phyloP scores from a whole-genome alignment of 2,329 filamentous ascomycete genomes.

The Colletotrichum acutatum region DNA sequence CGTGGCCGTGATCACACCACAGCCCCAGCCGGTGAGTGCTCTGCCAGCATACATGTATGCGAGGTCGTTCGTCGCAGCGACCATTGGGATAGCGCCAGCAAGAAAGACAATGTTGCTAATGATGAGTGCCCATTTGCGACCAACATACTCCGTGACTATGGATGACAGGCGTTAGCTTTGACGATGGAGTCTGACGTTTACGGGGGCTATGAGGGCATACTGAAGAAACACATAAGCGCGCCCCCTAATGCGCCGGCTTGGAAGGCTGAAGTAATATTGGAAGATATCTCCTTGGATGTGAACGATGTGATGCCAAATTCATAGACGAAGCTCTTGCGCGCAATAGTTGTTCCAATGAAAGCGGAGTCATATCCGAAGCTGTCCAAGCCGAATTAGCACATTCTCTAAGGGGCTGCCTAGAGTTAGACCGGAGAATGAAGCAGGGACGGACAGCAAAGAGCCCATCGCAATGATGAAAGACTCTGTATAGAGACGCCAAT shows the following conservation, averaged over 20 bases:
- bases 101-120: constrained; percentile 56
- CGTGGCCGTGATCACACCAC: constrained; percentile 67
- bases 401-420: background rate
- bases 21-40: constrained; percentile 66
- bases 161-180: background rate
- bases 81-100: constrained; percentile 56
- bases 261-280: constrained; percentile 59
- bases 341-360: constrained; percentile 66
- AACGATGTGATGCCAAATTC: constrained; percentile 49
- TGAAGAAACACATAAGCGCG: constrained; percentile 58
- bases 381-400: background rate
- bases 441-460: constrained; percentile 49
- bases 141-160: constrained; percentile 57
- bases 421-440: no score
- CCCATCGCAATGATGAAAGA: constrained; percentile 61
- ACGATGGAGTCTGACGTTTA: background rate
- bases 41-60: constrained; percentile 63
- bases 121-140: constrained; percentile 61
- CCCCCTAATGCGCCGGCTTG: constrained; percentile 65
- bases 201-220: constrained; percentile 35
- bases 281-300: constrained; percentile 46
- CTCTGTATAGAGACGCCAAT: constrained; percentile 60
- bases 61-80: constrained; percentile 51
- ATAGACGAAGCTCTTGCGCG: constrained; percentile 57
- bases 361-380: constrained; percentile 65